Base-by-base conservation (phyloP, 2,329 filamentous ascomycete genomes). In the Thielaviopsis punctulata region DNA sequence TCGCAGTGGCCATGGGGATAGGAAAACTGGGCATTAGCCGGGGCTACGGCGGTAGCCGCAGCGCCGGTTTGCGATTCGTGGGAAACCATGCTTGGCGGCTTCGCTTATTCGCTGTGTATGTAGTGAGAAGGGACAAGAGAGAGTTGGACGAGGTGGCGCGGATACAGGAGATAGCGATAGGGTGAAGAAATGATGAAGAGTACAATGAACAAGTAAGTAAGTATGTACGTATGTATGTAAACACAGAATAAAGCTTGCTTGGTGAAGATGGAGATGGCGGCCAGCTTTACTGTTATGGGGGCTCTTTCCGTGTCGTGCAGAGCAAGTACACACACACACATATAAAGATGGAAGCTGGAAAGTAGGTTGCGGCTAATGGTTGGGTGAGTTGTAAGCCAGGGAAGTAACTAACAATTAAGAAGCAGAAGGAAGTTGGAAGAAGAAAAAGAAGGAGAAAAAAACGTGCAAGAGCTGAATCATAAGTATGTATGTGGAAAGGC, bases 1-100 rank as follows among this genome's bases (percentile, higher is more conserved):
- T 86, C 82, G 45, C 90, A 69, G 64, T 94, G 88, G n/a, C 86
- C 88, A 48, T 76, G 69, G 2, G 84, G 84, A 65, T 84, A 89
- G 57, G 72, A 73, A 58, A 69, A 62, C 44, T 70, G 69, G 54
- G 59, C 59, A 45, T 58, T 52, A 18, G 60, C 57, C 6, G 63
- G 59, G 39, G 46, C 51, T 10, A 55, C 36, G 27, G 27, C 30
- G n/a, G 50, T 36, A 45, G 53, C 49, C n/a, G 27, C 52, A 22
- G 44, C 23, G 15, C 44, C 51, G 19, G 23, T 48, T 25, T 47
- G 51, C 30, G 41, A 18, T 36, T 43, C 23, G n/a, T 48, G 18
- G 33, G 39, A 48, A 33, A 33, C 30, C 30, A 36, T 36, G 13
- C 13, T 36, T 36, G 30, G 30, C 13, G 13, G 30, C 4, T 15